Base-by-base conservation (phyloP, 768 basidiomycete species). In the Leccinellum luteum region DNA sequence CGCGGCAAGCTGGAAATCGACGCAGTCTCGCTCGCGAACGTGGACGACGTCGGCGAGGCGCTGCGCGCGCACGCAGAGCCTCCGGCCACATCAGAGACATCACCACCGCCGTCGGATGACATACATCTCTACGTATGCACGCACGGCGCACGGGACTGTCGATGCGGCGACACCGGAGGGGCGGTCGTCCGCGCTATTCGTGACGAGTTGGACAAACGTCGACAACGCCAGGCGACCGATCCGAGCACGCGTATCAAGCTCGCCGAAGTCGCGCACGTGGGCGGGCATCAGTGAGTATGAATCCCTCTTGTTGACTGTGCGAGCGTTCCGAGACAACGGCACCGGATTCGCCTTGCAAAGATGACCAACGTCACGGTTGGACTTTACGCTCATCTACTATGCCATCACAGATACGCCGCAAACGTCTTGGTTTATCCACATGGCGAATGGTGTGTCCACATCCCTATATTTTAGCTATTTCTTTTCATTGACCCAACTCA, bases 131-230 rank as follows among this genome's bases (percentile, higher is more conserved):
- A 86, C 64, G 83, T 94, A 1, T 94, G 92, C 67, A 92, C 90
- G 4, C 92, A 94, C 67, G 84, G 82, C 5, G 77, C 81, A 41
- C 79, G 90, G 51, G 91, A 93, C 67, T 94, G 91, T 72, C 79
- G 91, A 6, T 93, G 92, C 60, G 87, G 87, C 2, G 79, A 86
- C 12, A 78, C 71, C 21, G 91, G 92, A 0, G 78, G 79, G 3
- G 75, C 73, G 12, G 79, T 93, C 7, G 82, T 77, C 3, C 73
- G 73, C 0, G 78, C 84, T 3, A 66, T 94, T 27, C 73, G 74
- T 17, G 73, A 76, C 4, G 87, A 90, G 65, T 69, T 89, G 7
- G 68, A 67, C 38, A 71, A 66, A 41, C 76, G 78, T 50, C 69
- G 67, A 21, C 58, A 71, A 47, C 59, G 32, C 10, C 65, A 76